phyloP scores from a whole-genome alignment of 2,329 filamentous ascomycete species.

The Aspergillus viridinutans region DNA sequence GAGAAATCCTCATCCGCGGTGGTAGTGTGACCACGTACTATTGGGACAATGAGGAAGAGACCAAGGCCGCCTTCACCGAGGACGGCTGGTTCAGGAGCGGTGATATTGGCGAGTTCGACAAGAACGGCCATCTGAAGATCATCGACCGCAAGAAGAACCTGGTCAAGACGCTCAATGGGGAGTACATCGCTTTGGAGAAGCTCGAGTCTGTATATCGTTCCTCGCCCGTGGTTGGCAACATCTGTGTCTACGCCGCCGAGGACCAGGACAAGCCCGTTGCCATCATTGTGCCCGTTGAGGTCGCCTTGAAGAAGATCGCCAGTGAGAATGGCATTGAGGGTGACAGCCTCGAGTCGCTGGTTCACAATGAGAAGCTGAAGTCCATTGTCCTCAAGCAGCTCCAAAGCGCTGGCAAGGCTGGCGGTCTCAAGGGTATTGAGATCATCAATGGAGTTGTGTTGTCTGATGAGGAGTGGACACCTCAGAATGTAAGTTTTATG shows the following conservation, averaged over 20 bases:
- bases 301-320: constrained; percentile 54
- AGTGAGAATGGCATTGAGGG: constrained; percentile 59
- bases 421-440: constrained; percentile 38
- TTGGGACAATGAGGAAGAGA: constrained; percentile 82
- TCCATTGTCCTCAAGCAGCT: constrained; percentile 38
- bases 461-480: constrained; percentile 45
- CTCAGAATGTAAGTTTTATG: constrained; percentile 34
- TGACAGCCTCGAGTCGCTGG: constrained; percentile 62
- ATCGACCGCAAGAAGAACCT: constrained; percentile 98
- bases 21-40: constrained; percentile 71
- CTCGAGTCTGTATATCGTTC: constrained; percentile 88
- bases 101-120: constrained; percentile 87
- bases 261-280: constrained; percentile 75
- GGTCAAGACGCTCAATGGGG: constrained; percentile 89
- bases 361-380: constrained; percentile 46
- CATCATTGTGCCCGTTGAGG: constrained; percentile 64
- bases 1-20: constrained; percentile 88
- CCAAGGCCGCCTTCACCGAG: constrained; percentile 66
- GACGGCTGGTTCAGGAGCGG: constrained; percentile 98
- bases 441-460: constrained; percentile 43
- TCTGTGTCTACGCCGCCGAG: constrained; percentile 78
- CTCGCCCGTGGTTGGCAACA: constrained; percentile 71
- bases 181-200: constrained; percentile 96
- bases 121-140: constrained; percentile 73
- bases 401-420: constrained; percentile 33